Conservation (phyloP, 2,329 filamentous ascomycete species). For the Colletotrichum euphorbiae region DNA sequence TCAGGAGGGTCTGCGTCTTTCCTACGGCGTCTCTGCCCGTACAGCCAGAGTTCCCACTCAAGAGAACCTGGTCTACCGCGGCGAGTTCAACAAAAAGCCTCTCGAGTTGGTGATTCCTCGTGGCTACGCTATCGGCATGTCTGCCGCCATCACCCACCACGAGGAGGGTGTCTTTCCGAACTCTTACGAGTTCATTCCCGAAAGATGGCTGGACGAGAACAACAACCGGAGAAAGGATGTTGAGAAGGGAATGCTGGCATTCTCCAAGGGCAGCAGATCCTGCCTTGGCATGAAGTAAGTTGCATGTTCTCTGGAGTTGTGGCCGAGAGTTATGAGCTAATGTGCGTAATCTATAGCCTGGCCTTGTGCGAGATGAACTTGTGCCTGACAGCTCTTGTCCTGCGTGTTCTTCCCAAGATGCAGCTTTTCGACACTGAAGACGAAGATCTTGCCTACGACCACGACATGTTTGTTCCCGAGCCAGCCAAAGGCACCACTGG, state of each 20-base stretch:
- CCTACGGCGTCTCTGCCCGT: conserved; percentile 46
- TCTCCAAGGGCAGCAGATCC: conserved; percentile 54
- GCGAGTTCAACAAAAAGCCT: conserved; percentile 42
- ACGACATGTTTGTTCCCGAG: conserved; percentile 45
- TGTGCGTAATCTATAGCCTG: conserved; percentile 32
- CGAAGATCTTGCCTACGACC: conserved; percentile 46
- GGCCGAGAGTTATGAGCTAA: conserved; percentile 22
- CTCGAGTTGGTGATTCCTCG: conserved; percentile 50
- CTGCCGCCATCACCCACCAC: conserved; percentile 52
- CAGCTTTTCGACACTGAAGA: conserved; percentile 46
- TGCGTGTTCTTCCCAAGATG: conserved; percentile 45
- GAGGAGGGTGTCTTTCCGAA: conserved; percentile 52
- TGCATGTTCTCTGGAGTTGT: neutral
- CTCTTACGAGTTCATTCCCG: conserved; percentile 52
- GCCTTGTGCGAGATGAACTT: conserved; percentile 45
- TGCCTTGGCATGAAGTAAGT: conserved; percentile 56
- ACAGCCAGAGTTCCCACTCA: conserved; percentile 45
- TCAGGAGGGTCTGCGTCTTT: conserved; percentile 52
- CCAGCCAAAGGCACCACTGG: conserved; percentile 34
- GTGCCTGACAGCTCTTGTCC: conserved; percentile 40
- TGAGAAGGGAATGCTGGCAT: conserved; percentile 54
- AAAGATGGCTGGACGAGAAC: conserved; percentile 54
- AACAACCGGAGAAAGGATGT: conserved; percentile 46
- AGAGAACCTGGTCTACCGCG: conserved; percentile 47
- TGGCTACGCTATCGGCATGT: conserved; percentile 54